phyloP scores from a whole-genome alignment of 257 asterid genomes.

The Henckelia pumila region DNA sequence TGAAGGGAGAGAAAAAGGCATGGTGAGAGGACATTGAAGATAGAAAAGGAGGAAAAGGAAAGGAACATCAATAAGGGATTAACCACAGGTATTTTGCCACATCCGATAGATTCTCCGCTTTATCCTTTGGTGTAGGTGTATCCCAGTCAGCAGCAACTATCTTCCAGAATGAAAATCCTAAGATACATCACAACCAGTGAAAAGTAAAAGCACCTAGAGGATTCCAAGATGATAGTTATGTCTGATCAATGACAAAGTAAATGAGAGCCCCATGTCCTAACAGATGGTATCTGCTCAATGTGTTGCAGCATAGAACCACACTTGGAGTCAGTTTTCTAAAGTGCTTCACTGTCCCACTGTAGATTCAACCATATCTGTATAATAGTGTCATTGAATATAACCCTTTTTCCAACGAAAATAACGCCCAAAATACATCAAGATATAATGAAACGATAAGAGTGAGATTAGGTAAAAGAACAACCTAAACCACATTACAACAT shows the following conservation, averaged over 20 bases:
- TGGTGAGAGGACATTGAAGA: background rate
- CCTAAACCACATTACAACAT: background rate
- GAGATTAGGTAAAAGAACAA: background rate
- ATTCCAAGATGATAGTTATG: constrained; percentile 14
- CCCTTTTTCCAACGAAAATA: constrained; percentile 1
- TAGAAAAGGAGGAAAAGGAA: constrained; percentile 5
- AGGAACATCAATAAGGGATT: constrained; percentile 1
- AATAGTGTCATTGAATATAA: constrained; percentile 20
- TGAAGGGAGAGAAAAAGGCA: background rate
- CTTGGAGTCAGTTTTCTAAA: constrained; percentile 13
- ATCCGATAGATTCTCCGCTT: constrained; percentile 7
- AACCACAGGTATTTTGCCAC: background rate
- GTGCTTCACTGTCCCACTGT: constrained; percentile 1
- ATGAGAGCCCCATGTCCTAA: background rate
- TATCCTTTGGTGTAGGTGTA: constrained; percentile 4
- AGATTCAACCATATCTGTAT: constrained; percentile 31
- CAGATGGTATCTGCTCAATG: constrained; percentile 6
- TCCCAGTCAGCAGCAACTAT: constrained; percentile 4
- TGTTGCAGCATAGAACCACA: constrained; percentile 16
- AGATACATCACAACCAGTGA: background rate
- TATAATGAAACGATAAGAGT: background rate
- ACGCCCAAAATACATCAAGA: background rate
- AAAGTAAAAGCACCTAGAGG: constrained; percentile 16
- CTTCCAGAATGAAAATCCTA: background rate
- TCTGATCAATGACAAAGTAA: background rate